Evolutionary conservation across 2,329 filamentous ascomycete genomes (phyloP).

Genomic region (Thermothelomyces thermophilus): DNA sequence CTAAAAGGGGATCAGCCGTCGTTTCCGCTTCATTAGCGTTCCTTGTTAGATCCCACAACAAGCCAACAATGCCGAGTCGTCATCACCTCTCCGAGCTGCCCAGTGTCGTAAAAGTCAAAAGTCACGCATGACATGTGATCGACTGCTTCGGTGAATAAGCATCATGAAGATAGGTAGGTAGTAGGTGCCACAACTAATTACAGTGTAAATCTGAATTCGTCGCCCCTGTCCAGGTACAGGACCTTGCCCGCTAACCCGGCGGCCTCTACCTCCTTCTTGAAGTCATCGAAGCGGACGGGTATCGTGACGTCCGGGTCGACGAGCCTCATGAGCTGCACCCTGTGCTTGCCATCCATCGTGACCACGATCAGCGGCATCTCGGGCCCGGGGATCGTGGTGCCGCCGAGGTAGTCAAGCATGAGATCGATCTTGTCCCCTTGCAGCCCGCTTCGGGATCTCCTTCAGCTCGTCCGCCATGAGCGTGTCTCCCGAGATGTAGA

Average conservation of each 20-base stretch:
- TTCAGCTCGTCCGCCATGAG: constrained; percentile 56
- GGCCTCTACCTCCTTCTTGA: constrained; percentile 48
- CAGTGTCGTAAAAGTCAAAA: too few species aligned
- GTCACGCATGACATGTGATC: too few species aligned
- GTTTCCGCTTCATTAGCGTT: too few species aligned
- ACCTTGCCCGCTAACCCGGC: constrained; percentile 47
- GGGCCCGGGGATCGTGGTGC: constrained; percentile 57
- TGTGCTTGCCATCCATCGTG: constrained; percentile 61
- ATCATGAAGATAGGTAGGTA: not conserved
- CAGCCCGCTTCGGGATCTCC: constrained; percentile 52
- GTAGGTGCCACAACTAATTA: not conserved
- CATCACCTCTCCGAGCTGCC: too few species aligned
- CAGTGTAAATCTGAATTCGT: constrained; percentile 46
- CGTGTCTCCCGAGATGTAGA: constrained; percentile 63
- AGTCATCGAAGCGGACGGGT: constrained; percentile 60
- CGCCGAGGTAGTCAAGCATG: constrained; percentile 61
- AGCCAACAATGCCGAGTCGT: too few species aligned
- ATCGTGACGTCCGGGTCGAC: constrained; percentile 57
- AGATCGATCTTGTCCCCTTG: constrained; percentile 51
- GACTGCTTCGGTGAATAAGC: too few species aligned
- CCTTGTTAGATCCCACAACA: too few species aligned
- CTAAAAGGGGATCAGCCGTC: too few species aligned
- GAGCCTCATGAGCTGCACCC: constrained; percentile 52
- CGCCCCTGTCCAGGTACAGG: constrained; percentile 54
- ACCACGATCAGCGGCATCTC: constrained; percentile 57